Percentiles rank a stretch among this genome's conserved stretches.
Evolutionary conservation across 2,329 filamentous ascomycete species (phyloP).

Genomic region (Chalaropsis ovoidea): DNA sequence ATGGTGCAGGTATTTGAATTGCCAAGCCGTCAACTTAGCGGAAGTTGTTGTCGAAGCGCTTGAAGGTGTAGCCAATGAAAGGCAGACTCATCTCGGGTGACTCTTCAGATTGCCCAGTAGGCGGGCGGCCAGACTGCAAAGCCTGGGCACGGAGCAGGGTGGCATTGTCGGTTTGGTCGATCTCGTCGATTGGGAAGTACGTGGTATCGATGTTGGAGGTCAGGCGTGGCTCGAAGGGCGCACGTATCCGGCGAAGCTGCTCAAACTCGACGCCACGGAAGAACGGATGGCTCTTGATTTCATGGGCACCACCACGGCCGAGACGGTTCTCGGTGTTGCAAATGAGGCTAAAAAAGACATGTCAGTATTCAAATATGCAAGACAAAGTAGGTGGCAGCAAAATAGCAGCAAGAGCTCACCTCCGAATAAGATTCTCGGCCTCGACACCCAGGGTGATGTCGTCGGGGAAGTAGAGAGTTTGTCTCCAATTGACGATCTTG

Average conservation of each 20-base stretch:
- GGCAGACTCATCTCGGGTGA: conserved; percentile 79
- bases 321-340: conserved; percentile 90
- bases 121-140: conserved; percentile 51
- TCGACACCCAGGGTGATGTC: conserved; percentile 81
- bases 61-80: conserved; percentile 91
- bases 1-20: not conserved
- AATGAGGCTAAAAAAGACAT: conserved; percentile 55
- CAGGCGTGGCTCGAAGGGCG: conserved; percentile 89
- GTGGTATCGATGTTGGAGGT: conserved; percentile 91
- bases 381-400: not conserved
- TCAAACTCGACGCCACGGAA: conserved; percentile 97
- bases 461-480: conserved; percentile 91
- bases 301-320: conserved; percentile 72
- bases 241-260: conserved; percentile 79
- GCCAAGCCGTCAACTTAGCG: conserved; percentile 35
- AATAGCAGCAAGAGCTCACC: conserved; percentile 45
- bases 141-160: conserved; percentile 78
- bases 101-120: conserved; percentile 45
- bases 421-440: conserved; percentile 84
- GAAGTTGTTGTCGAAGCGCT: conserved; percentile 76
- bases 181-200: conserved; percentile 98
- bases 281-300: conserved; percentile 90
- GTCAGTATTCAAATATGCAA: conserved; percentile 25
- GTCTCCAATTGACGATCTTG: conserved; percentile 97
- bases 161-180: conserved; percentile 89